These are phyloP conservation scores for Castanea sativa DNA, from an alignment of 306 rosid species.

Conservation along the genomic window DNA sequence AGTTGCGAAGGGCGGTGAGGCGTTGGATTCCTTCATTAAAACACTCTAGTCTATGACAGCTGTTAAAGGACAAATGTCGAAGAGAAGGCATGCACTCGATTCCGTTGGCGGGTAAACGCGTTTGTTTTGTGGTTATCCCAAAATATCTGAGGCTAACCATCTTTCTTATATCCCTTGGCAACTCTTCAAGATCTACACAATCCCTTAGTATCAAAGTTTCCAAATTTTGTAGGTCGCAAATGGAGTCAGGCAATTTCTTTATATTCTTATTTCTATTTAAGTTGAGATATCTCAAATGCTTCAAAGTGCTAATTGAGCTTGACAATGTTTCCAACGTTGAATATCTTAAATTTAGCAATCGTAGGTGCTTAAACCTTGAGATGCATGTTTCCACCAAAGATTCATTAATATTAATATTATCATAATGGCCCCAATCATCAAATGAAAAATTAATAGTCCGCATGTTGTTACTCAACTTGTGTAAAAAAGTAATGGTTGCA, in stretches of 20 bases:
- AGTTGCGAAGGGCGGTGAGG: no score
- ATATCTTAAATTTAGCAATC: slow-evolving; percentile 8
- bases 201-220: slow-evolving; percentile 8
- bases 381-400: neutral
- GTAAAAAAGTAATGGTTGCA: neutral
- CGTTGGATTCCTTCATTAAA: no score
- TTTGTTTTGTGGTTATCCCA: slow-evolving; percentile 22
- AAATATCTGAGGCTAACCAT: slow-evolving; percentile 23
- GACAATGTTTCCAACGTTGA: slow-evolving; percentile 14
- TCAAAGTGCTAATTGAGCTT: slow-evolving; percentile 3
- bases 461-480: no score
- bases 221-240: slow-evolving; percentile 28
- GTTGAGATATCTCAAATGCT: slow-evolving; percentile 17
- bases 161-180: slow-evolving; percentile 23
- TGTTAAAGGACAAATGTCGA: no score
- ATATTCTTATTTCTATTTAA: neutral
- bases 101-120: no score
- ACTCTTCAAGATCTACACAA: slow-evolving; percentile 12
- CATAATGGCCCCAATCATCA: no score
- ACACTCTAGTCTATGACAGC: no score
- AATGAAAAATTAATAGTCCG: no score
- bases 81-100: no score
- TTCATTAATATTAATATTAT: no score
- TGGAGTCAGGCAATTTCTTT: slow-evolving; percentile 20
- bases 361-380: slow-evolving; percentile 1